Conservation (phyloP, 2,329 filamentous ascomycete genomes). For the Didymella pinodella region DNA sequence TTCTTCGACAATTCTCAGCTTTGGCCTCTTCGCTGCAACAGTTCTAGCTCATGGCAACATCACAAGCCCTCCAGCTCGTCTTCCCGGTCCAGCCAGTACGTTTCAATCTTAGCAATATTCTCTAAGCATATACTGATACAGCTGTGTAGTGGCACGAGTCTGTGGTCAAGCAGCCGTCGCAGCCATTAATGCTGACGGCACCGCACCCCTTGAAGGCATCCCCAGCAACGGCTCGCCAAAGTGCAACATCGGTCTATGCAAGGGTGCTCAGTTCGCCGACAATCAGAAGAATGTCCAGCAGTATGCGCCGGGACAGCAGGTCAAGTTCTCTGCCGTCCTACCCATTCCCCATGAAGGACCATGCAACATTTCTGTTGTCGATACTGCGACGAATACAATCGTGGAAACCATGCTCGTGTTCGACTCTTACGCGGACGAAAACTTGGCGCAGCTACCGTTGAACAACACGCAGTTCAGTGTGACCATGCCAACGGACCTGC, state of each 20-base stretch:
- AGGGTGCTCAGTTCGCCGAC: slow-evolving; percentile 65
- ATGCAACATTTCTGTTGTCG: slow-evolving; percentile 67
- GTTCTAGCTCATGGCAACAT: slow-evolving; percentile 62
- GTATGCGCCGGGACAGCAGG: slow-evolving; percentile 56
- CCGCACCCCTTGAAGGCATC: slow-evolving; percentile 54
- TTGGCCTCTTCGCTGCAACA: slow-evolving; percentile 17
- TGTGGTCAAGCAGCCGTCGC: slow-evolving; percentile 63
- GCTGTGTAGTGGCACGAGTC: slow-evolving; percentile 49
- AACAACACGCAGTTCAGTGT: slow-evolving; percentile 61
- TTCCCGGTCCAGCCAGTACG: slow-evolving; percentile 56
- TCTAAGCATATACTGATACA: too few relatives aligned
- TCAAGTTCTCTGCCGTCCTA: slow-evolving; percentile 57
- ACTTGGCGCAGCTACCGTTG: slow-evolving; percentile 46
- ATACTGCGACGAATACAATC: slow-evolving; percentile 61
- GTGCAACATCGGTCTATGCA: slow-evolving; percentile 64
- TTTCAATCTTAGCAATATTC: too few relatives aligned
- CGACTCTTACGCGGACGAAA: slow-evolving; percentile 39
- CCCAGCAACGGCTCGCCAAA: slow-evolving; percentile 56
- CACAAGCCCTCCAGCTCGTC: slow-evolving; percentile 58
- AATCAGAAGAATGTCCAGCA: slow-evolving; percentile 61
- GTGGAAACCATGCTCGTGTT: slow-evolving; percentile 52
- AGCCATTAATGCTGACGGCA: slow-evolving; percentile 59
- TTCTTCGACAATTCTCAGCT: slow-evolving; percentile 7
- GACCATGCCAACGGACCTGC: slow-evolving; percentile 60
- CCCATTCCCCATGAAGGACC: slow-evolving; percentile 62